Base-by-base conservation (phyloP, 2,329 filamentous ascomycete species). In the Colletotrichum sp. region DNA sequence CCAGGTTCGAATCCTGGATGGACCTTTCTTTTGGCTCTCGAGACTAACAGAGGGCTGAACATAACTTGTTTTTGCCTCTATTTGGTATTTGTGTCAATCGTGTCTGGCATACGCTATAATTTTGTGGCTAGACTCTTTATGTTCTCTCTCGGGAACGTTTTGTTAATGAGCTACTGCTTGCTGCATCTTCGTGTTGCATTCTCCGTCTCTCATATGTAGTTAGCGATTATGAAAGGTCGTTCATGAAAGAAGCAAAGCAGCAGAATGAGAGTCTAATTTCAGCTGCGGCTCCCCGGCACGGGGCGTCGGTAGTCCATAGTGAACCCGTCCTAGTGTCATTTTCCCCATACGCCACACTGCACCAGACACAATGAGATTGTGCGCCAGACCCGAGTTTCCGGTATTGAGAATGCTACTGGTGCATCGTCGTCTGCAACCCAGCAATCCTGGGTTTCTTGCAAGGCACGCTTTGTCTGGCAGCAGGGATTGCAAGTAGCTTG, bases 1-100 rank as follows among this genome's bases (percentile, higher is more conserved):
- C 71, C 59, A 71, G 67, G 59, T 74, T 71, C 59, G 67, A 65
- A 71, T 74, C 59, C 71, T 74, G 67, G 71, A 74, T 59, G 67
- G 71, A 74, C 67, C 71, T 74, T 12, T 4, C 1, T 28, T 12
- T 63, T 24, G 10, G 18, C 26, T 18, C 13, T 9, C n/a, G 13
- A 59, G 21, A 14, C 55, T 12, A 21, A 43, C 1, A 43, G n/a
- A 21, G 6, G 10, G 43, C 10, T 48, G n/a, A 21, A 21, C 10
- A 21, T 13, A 8, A 21, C 16, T 32, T 18, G 0, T 18, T 43
- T 39, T 43, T 43, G 4, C 36, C 7, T 9, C 3, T 39, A 18
- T 39, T 39, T 4, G 16, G 7, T 18, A 39, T 18, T 39, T 16
- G 8, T 39, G 7, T 9, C 14, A 39, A 39, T 2, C 16, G 14